Conservation (phyloP, 768 basidiomycete species). For the Trametes elegans region DNA sequence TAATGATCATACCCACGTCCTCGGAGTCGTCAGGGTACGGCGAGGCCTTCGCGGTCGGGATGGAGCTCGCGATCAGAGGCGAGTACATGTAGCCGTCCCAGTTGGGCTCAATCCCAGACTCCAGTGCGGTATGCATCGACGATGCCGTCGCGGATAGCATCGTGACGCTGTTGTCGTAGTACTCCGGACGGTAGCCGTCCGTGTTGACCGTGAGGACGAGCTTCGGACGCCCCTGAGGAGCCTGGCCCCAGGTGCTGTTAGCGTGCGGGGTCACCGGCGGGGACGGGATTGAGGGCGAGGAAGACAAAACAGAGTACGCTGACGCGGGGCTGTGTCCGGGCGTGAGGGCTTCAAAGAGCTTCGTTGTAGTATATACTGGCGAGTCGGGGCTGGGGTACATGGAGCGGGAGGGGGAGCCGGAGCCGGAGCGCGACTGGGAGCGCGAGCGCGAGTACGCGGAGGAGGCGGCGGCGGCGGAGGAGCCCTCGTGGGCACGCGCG, state of each 20-base stretch:
- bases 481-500: slow-evolving; percentile 10
- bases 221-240: slow-evolving; percentile 18
- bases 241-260: slow-evolving; percentile 15
- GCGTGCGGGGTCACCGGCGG: slow-evolving; percentile 57
- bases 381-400: slow-evolving; percentile 23
- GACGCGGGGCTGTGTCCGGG: slow-evolving; percentile 34
- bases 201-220: slow-evolving; percentile 59
- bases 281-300: slow-evolving; percentile 44
- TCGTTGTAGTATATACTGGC: slow-evolving; percentile 28
- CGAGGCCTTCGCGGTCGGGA: slow-evolving; percentile 24
- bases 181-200: slow-evolving; percentile 40
- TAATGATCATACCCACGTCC: slow-evolving; percentile 24
- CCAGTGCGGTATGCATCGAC: slow-evolving; percentile 74
- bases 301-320: slow-evolving; percentile 45
- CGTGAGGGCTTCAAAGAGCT: slow-evolving; percentile 27
- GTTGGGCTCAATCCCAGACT: slow-evolving; percentile 54
- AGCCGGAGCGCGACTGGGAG: neutral
- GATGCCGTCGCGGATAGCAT: slow-evolving; percentile 50
- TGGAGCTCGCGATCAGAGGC: slow-evolving; percentile 20
- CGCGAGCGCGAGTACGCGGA: slow-evolving; percentile 12
- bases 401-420: slow-evolving; percentile 11
- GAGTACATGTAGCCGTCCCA: slow-evolving; percentile 32
- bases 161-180: slow-evolving; percentile 46
- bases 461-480: slow-evolving; percentile 5
- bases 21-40: slow-evolving; percentile 12